phyloP scores from a whole-genome alignment of 2,329 filamentous ascomycete species.

The Cucurbitaria berberidis region DNA sequence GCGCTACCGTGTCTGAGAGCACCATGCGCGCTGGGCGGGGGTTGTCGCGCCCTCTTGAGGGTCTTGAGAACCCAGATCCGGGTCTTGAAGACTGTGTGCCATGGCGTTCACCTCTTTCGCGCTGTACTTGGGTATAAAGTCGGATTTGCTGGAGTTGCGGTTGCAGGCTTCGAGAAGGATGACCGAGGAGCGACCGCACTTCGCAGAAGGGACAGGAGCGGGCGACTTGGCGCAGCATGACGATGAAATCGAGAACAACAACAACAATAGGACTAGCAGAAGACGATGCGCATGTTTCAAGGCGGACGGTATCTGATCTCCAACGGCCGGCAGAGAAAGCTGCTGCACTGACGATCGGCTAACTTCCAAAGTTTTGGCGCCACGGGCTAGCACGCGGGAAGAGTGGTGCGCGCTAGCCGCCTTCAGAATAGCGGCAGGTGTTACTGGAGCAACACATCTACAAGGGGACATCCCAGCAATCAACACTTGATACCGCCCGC shows the following conservation, averaged over 20 bases:
- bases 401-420: not conserved
- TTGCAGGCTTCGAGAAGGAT: conserved; percentile 27
- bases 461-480: conserved; percentile 30
- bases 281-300: not conserved
- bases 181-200: conserved; percentile 33
- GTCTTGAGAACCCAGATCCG: conserved; percentile 5
- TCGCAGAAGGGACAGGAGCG: conserved; percentile 54
- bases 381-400: conserved; percentile 1
- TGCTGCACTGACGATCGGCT: not conserved
- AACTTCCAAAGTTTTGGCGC: not conserved
- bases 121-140: conserved; percentile 43
- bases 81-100: not conserved
- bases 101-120: conserved; percentile 7
- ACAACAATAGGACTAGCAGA: not conserved
- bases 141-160: conserved; percentile 41
- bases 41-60: conserved; percentile 36
- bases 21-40: conserved; percentile 57
- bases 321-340: not conserved
- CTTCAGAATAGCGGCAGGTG: too few relatives aligned
- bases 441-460: conserved; percentile 28
- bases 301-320: not conserved
- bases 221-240: conserved; percentile 40
- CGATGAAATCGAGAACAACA: not conserved
- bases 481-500: conserved; percentile 31
- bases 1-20: conserved; percentile 51